These are phyloP conservation scores for Podaxis sp. DNA, from an alignment of 768 basidiomycete species.

Conservation along the genomic window DNA sequence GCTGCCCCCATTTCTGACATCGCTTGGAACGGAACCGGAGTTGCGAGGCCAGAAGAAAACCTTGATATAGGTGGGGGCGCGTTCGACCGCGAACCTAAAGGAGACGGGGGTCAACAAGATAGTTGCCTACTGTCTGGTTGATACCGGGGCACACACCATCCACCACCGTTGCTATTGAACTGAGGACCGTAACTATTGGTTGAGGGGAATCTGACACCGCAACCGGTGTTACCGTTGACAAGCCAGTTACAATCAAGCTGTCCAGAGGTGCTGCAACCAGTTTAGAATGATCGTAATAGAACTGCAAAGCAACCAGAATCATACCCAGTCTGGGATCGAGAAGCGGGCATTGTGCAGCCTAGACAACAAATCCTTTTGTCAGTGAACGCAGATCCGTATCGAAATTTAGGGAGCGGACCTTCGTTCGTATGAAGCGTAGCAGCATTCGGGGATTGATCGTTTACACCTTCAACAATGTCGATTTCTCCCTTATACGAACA, in stretches of 20 bases:
- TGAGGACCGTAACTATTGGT: slow-evolving; percentile 51
- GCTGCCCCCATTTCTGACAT: slow-evolving; percentile 38
- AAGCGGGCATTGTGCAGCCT: slow-evolving; percentile 29
- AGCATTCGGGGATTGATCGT: slow-evolving; percentile 34
- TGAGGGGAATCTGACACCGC: slow-evolving; percentile 28
- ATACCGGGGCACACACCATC: slow-evolving; percentile 40
- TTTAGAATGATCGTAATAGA: neutral
- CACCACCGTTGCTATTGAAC: slow-evolving; percentile 59
- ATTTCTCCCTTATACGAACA: slow-evolving; percentile 31
- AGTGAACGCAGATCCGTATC: slow-evolving; percentile 18
- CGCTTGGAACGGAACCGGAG: slow-evolving; percentile 42
- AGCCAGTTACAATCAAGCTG: slow-evolving; percentile 23
- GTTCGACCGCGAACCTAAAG: slow-evolving; percentile 61
- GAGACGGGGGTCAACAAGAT: neutral
- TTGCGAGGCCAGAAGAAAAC: slow-evolving; percentile 75
- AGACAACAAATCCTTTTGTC: neutral
- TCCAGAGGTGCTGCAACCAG: slow-evolving; percentile 24
- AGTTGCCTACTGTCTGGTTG: neutral
- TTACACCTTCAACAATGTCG: slow-evolving; percentile 41
- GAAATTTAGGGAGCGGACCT: slow-evolving; percentile 44
- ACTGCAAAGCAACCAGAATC: slow-evolving; percentile 9
- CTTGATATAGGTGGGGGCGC: slow-evolving; percentile 52
- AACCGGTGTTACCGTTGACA: slow-evolving; percentile 26
- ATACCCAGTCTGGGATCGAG: slow-evolving; percentile 43
- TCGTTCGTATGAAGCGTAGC: slow-evolving; percentile 35